Evolutionary conservation across 106 monocot genomes (phyloP).

Genomic region (Xerophyta viscosa): DNA sequence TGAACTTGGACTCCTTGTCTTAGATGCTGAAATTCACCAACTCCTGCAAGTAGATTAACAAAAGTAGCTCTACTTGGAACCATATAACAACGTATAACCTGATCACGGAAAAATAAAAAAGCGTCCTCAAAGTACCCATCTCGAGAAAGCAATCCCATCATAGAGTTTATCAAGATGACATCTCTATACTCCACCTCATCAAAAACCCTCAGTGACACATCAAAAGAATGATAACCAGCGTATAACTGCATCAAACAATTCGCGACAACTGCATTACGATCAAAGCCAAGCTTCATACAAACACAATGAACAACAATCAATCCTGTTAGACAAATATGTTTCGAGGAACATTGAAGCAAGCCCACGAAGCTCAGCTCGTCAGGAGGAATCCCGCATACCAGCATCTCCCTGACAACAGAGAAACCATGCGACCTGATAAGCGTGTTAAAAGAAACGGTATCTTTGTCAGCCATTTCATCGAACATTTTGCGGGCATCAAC

Average conservation of each 20-base stretch:
- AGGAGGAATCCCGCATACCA: slow-evolving; percentile 4
- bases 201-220: slow-evolving; percentile 11
- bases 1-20: slow-evolving; percentile 19
- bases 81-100: slow-evolving; percentile 1
- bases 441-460: slow-evolving; percentile 42
- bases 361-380: slow-evolving; percentile 13
- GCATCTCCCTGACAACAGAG: slow-evolving; percentile 8
- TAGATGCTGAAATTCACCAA: background rate
- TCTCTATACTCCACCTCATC: slow-evolving; percentile 10
- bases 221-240: background rate
- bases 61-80: slow-evolving; percentile 16
- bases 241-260: slow-evolving; percentile 18
- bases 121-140: slow-evolving; percentile 11
- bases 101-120: slow-evolving; percentile 4
- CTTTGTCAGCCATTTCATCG: slow-evolving; percentile 32
- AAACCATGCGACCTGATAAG: slow-evolving; percentile 17
- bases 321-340: too few relatives aligned
- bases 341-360: slow-evolving; percentile 5
- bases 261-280: slow-evolving; percentile 14
- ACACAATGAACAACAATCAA: slow-evolving; percentile 10
- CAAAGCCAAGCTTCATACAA: slow-evolving; percentile 11
- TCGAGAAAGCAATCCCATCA: slow-evolving; percentile 15
- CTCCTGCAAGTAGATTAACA: slow-evolving; percentile 17
- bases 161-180: slow-evolving; percentile 10
- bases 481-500: slow-evolving; percentile 25